phyloP scores from a whole-genome alignment of 106 monocot species.

The Acorus gramineus region DNA sequence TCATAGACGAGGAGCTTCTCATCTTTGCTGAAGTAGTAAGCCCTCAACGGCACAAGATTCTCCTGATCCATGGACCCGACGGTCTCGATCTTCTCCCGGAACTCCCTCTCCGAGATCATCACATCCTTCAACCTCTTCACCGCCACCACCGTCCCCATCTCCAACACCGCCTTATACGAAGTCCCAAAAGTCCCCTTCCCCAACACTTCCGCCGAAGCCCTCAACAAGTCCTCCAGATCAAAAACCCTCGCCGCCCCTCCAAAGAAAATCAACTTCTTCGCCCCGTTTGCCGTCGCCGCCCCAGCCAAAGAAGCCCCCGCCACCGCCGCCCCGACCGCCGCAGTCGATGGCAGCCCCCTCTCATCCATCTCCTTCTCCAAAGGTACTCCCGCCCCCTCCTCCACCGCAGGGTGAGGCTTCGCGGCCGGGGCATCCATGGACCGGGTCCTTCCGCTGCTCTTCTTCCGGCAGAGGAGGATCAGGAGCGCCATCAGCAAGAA shows the following conservation, averaged over 20 bases:
- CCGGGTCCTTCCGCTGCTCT: conserved; percentile 1
- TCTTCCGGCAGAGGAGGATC: conserved; percentile 35
- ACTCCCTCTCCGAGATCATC: conserved; percentile 55
- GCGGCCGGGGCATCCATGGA: conserved; percentile 10
- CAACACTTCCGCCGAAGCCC: conserved; percentile 89
- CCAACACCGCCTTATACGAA: conserved; percentile 75
- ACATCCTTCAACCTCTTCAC: conserved; percentile 77
- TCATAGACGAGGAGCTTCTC: conserved; percentile 88
- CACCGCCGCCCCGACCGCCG: conserved; percentile 2
- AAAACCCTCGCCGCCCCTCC: conserved; percentile 24
- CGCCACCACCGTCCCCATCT: conserved; percentile 47
- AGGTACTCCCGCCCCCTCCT: conserved; percentile 2
- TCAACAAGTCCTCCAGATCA: conserved; percentile 66
- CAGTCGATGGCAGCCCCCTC: neutral
- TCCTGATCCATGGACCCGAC: conserved; percentile 48
- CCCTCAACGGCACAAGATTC: conserved; percentile 50
- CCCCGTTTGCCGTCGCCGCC: conserved; percentile 1
- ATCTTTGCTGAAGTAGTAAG: conserved; percentile 74
- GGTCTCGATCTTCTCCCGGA: conserved; percentile 39
- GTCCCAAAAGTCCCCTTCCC: conserved; percentile 86
- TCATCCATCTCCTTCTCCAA: conserved; percentile 10
- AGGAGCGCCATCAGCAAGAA: conserved; percentile 24
- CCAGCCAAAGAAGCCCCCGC: conserved; percentile 1
- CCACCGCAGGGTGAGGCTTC: conserved; percentile 20
- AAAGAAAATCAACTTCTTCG: conserved; percentile 56